Conservation (phyloP, 495 filamentous ascomycete genomes). For the Neurospora sp. region DNA sequence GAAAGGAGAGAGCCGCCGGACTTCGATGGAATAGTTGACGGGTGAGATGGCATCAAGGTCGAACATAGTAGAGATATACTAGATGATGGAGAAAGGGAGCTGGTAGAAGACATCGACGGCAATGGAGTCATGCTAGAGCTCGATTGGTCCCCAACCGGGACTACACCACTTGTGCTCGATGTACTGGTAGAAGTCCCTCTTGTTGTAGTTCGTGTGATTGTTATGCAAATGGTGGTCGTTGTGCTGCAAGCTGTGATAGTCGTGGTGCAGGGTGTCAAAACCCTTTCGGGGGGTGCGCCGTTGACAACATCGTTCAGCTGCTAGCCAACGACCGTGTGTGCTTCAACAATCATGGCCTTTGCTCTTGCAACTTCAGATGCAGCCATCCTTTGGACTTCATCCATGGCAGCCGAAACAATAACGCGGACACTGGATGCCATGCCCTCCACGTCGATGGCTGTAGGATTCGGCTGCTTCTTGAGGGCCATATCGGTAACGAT, state of each 20-base stretch:
- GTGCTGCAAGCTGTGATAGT: constrained; percentile 11
- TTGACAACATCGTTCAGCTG: constrained; percentile 7
- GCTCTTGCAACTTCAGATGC: constrained; percentile 8
- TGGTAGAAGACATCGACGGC: background rate
- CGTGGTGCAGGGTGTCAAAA: constrained; percentile 9
- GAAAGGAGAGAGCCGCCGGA: background rate
- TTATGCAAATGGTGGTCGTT: constrained; percentile 7
- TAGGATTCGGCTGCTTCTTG: background rate
- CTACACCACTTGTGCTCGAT: background rate
- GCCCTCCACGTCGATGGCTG: constrained; percentile 3
- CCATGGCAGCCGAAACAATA: constrained; percentile 12
- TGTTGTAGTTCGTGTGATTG: constrained; percentile 2
- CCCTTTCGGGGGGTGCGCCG: constrained; percentile 3
- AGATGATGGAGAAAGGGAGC: background rate
- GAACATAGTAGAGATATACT: background rate
- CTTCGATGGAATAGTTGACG: background rate
- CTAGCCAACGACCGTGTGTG: constrained; percentile 5
- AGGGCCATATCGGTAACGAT: background rate
- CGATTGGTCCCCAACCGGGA: background rate
- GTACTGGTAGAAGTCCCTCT: background rate
- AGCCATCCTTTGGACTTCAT: constrained; percentile 9
- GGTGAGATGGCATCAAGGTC: background rate
- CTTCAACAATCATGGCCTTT: constrained; percentile 11
- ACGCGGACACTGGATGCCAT: constrained; percentile 9
- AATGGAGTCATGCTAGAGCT: background rate